Conservation (phyloP, 768 basidiomycete genomes). For the Gymnopilus dilepis region DNA sequence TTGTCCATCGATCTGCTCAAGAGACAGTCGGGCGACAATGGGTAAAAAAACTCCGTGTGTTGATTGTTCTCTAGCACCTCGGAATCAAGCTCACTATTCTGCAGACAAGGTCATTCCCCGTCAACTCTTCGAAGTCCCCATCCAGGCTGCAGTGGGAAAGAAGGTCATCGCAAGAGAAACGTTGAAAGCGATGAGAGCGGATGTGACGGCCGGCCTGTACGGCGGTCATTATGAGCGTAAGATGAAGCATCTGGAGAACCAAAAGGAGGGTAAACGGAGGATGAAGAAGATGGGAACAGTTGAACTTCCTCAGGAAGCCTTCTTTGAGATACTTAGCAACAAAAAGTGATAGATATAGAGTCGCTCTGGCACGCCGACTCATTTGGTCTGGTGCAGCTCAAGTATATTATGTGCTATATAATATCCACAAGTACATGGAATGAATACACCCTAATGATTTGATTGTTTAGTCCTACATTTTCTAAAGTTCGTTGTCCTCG, state of each 20-base stretch:
- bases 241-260: slow-evolving; percentile 84
- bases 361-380: neutral
- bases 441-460: slow-evolving; percentile 15
- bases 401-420: slow-evolving; percentile 27
- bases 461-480: slow-evolving; percentile 19
- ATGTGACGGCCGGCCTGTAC: slow-evolving; percentile 94
- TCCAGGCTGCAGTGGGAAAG: slow-evolving; percentile 90
- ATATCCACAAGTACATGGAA: slow-evolving; percentile 17
- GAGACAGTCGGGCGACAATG: slow-evolving; percentile 78
- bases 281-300: slow-evolving; percentile 91
- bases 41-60: slow-evolving; percentile 91
- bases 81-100: slow-evolving; percentile 4
- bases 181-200: slow-evolving; percentile 81
- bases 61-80: neutral
- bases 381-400: slow-evolving; percentile 6
- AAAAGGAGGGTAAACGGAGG: slow-evolving; percentile 90
- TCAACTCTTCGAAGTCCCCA: slow-evolving; percentile 93
- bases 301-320: slow-evolving; percentile 93
- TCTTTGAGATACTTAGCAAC: slow-evolving; percentile 85
- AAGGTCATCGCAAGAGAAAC: slow-evolving; percentile 91
- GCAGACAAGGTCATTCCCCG: slow-evolving; percentile 90
- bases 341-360: slow-evolving; percentile 42
- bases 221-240: slow-evolving; percentile 97
- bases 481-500: slow-evolving; percentile 83
- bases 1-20: slow-evolving; percentile 84